Evolutionary conservation across 2,329 filamentous ascomycete genomes (phyloP).

Genomic region (Eutypella sp.): DNA sequence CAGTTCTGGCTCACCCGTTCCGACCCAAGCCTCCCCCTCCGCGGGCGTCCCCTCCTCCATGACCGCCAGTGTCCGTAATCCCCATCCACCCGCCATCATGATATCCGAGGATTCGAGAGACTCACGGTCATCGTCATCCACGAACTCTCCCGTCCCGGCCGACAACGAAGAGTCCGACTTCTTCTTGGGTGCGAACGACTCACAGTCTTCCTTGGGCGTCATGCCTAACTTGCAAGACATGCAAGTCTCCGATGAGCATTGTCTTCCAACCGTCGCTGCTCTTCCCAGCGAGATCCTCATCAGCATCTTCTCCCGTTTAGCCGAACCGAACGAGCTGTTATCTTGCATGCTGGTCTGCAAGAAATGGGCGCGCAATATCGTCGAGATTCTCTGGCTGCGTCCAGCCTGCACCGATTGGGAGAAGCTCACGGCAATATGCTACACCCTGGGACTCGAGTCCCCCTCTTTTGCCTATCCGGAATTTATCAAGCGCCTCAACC

Average conservation of each 20-base stretch:
- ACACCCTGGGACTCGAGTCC: constrained; percentile 64
- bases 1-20: constrained; percentile 1
- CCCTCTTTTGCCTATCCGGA: constrained; percentile 86
- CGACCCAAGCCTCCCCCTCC: constrained; percentile 1
- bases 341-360: constrained; percentile 93
- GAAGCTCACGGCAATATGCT: constrained; percentile 75
- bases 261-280: constrained; percentile 73
- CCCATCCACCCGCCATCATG: constrained; percentile 8
- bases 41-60: constrained; percentile 6
- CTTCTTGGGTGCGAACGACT: constrained; percentile 84
- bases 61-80: not conserved
- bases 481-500: constrained; percentile 86
- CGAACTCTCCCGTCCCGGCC: constrained; percentile 67
- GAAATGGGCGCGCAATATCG: constrained; percentile 86
- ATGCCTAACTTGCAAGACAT: constrained; percentile 67
- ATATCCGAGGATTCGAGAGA: constrained; percentile 39
- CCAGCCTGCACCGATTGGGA: constrained; percentile 85
- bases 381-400: constrained; percentile 91
- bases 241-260: constrained; percentile 61
- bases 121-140: constrained; percentile 60
- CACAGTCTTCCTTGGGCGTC: constrained; percentile 82
- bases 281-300: constrained; percentile 95
- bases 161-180: constrained; percentile 93
- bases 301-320: constrained; percentile 81
- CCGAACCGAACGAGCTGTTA: constrained; percentile 68